Conservation (phyloP, 306 rosid genomes). For the Gleditsia sinensis region DNA sequence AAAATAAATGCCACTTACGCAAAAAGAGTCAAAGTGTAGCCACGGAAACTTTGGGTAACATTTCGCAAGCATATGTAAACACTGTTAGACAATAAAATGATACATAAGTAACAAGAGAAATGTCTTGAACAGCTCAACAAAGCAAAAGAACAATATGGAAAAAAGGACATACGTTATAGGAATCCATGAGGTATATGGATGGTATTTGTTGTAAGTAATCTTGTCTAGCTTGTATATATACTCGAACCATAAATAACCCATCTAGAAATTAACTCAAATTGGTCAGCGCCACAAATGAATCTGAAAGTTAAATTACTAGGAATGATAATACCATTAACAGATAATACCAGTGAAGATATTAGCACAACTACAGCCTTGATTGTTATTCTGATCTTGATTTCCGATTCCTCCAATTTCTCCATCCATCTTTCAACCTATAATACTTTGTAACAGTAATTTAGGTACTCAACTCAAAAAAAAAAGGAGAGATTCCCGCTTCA, state of each 20-base stretch:
- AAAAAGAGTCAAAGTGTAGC: constrained; percentile 76
- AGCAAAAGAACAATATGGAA: constrained; percentile 20
- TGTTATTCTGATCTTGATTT: constrained; percentile 70
- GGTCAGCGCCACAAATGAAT: constrained; percentile 33
- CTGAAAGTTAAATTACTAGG: constrained; percentile 13
- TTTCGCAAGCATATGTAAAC: constrained; percentile 87
- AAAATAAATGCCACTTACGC: constrained; percentile 64
- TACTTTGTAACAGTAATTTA: constrained; percentile 29
- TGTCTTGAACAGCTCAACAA: constrained; percentile 9
- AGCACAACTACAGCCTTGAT: constrained; percentile 71
- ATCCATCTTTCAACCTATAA: constrained; percentile 89
- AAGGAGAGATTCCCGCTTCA: constrained; percentile 15
- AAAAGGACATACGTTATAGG: constrained; percentile 82
- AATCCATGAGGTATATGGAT: constrained; percentile 98
- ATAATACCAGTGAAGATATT: constrained; percentile 58
- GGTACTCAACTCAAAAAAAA: constrained; percentile 25
- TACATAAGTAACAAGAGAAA: constrained; percentile 30
- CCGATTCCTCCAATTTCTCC: constrained; percentile 94
- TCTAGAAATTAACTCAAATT: constrained; percentile 50
- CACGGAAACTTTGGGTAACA: constrained; percentile 78
- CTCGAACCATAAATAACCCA: constrained; percentile 89
- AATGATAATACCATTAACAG: not conserved
- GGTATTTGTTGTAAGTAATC: constrained; percentile 80
- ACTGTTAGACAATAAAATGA: constrained; percentile 50
- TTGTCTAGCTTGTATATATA: constrained; percentile 89